Evolutionary conservation across 2,329 filamentous ascomycete species (phyloP).

Genomic region (Phaeomoniella chlamydospora): DNA sequence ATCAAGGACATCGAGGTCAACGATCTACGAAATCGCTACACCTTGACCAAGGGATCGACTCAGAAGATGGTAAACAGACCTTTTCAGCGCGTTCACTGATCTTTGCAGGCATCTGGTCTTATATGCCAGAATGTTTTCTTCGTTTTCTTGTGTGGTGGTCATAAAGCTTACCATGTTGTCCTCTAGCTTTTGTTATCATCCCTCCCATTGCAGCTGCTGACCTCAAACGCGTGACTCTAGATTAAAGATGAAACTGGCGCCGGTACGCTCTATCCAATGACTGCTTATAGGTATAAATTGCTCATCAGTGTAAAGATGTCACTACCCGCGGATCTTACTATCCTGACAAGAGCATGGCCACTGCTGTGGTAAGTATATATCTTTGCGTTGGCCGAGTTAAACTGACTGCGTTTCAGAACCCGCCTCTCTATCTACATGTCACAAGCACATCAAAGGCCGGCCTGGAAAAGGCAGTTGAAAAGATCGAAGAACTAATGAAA

Average conservation of each 20-base stretch:
- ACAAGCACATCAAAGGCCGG: conserved; percentile 85
- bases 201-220: conserved; percentile 87
- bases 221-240: conserved; percentile 76
- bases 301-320: conserved; percentile 75
- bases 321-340: conserved; percentile 94
- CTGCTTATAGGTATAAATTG: conserved; percentile 37
- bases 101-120: conserved; percentile 29
- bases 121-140: conserved; percentile 19
- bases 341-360: conserved; percentile 95
- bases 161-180: conserved; percentile 56
- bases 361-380: conserved; percentile 56
- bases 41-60: conserved; percentile 89
- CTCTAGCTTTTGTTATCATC: conserved; percentile 37
- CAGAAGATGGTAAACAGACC: conserved; percentile 99
- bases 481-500: conserved; percentile 91
- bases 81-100: conserved; percentile 55
- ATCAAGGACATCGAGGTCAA: conserved; percentile 99
- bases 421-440: conserved; percentile 86
- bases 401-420: conserved; percentile 45
- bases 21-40: conserved; percentile 89
- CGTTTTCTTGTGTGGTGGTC: conserved; percentile 37
- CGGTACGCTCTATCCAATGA: conserved; percentile 63
- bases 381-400: not conserved
- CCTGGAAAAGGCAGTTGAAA: conserved; percentile 72
- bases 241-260: conserved; percentile 99